Base-by-base conservation (phyloP, 1,139 yeast genomes). In the Scheffersomyces illinoinensis region DNA sequence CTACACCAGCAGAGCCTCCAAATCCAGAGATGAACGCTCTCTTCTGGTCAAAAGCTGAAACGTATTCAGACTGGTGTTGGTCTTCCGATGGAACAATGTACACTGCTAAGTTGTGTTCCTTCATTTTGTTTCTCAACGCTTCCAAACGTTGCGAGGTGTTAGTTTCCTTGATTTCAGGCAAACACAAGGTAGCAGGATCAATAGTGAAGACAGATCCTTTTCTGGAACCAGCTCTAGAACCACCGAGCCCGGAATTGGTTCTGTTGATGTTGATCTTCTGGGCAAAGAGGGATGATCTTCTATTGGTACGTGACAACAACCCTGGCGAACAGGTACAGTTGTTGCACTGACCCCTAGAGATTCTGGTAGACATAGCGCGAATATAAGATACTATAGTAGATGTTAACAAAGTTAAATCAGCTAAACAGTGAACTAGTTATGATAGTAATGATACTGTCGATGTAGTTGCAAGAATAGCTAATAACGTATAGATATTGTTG, bases 1-100 rank as follows among this genome's bases (percentile, higher is more conserved):
- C 99, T 50, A 93, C 83, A 57, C 99, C 99, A 0, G 98, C 98
- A 59, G 96, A 89, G 4, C 99, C 99, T 59, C 91, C 90, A 76
- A 95, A 95, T 0, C 97, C 96, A 26, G 95, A 87, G 54, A 95
- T 90, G 66, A 90, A 93, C 57, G 88, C 85, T 66, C 98, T 83
- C 69, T 95, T 88, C 75, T 91, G 93, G 73, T 95, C 98, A 50
- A 85, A 83, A 2, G 84, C 76, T 0, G 95, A 83, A 21, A 93
- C 96, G 68, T 93, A 95, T 75, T 95, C 98, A 24, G 93, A 87
- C 76, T 91, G 96, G 74, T 95, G 99, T 64, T 90, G 96, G 73
- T 95, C 99, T 73, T 92, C 97, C 52, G 96, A 88, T 17, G 97
- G 97, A 10, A 95, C 85, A 57, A 95, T 81, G 71, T 95, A 95